Conservation (phyloP, 140 eudicot species). For the Senecio squalidus region DNA sequence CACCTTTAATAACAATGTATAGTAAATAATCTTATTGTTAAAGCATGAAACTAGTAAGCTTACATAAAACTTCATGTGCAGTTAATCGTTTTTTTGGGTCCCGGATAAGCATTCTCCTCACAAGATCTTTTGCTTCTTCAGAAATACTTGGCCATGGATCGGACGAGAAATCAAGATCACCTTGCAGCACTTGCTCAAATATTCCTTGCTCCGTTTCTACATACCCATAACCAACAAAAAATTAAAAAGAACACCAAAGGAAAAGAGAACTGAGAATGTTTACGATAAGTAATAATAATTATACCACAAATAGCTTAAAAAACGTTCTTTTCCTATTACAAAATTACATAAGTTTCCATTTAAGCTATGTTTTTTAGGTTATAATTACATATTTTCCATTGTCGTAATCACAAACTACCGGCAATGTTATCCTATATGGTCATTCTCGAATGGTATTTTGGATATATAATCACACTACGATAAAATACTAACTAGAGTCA, state of each 20-base stretch:
- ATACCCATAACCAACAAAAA: conserved; percentile 4
- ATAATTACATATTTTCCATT: neutral
- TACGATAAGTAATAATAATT: conserved; percentile 2
- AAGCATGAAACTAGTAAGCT: conserved; percentile 28
- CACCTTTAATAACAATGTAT: neutral
- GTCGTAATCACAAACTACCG: neutral
- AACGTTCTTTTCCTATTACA: neutral
- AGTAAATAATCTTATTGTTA: neutral
- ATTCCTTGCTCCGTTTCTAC: conserved; percentile 85
- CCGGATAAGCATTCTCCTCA: conserved; percentile 78
- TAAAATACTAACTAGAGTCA: neutral
- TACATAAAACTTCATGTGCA: conserved; percentile 82
- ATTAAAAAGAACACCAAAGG: neutral
- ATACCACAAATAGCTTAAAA: conserved; percentile 1
- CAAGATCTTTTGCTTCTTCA: conserved; percentile 81
- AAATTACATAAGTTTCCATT: neutral
- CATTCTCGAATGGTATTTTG: conserved; percentile 5
- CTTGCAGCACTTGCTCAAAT: conserved; percentile 80
- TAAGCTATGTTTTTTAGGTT: neutral
- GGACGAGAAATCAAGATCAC: conserved; percentile 76
- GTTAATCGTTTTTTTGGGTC: conserved; percentile 68
- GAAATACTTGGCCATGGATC: conserved; percentile 97
- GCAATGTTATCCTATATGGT: neutral
- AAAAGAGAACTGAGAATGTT: neutral
- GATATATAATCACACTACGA: neutral